These are phyloP conservation scores for Lepidopterella palustris DNA, from an alignment of 495 filamentous ascomycete species.

Conservation along the genomic window DNA sequence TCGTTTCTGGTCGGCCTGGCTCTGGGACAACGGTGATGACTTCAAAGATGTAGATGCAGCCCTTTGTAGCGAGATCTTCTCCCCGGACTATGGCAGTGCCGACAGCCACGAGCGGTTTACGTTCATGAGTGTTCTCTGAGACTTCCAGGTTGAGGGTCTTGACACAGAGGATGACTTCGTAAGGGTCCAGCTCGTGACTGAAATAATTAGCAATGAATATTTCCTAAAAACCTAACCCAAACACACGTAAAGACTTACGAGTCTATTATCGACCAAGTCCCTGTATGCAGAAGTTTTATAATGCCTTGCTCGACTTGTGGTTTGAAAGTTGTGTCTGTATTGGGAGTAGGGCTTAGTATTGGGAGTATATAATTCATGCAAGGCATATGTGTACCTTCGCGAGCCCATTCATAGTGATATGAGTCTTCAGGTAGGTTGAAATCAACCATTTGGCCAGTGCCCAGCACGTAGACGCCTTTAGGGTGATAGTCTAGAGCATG, in stretches of 20 bases:
- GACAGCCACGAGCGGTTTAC: conserved; percentile 70
- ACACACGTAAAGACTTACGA: conserved; percentile 38
- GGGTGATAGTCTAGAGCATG: conserved; percentile 68
- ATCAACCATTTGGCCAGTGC: conserved; percentile 54
- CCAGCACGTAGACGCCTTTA: conserved; percentile 68
- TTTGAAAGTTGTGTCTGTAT: conserved; percentile 49
- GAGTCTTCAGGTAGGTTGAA: conserved; percentile 83
- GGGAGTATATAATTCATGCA: not conserved
- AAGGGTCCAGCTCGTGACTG: conserved; percentile 47
- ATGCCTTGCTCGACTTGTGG: conserved; percentile 61
- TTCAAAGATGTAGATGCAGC: conserved; percentile 87
- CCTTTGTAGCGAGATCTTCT: conserved; percentile 78
- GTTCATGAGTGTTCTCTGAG: conserved; percentile 82
- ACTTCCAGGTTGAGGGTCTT: conserved; percentile 80
- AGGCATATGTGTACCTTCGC: conserved; percentile 48
- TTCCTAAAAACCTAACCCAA: not conserved
- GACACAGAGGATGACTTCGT: conserved; percentile 71
- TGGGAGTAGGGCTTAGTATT: not conserved
- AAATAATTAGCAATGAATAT: not conserved
- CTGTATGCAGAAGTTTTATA: conserved; percentile 67
- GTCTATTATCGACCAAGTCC: conserved; percentile 71
- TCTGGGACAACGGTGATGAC: conserved; percentile 86
- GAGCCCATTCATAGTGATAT: conserved; percentile 69
- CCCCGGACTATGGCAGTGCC: conserved; percentile 79
- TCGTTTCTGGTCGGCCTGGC: conserved; percentile 75